A percentile compares a stretch with the other conserved stretches of the same genome.
phyloP scores from a whole-genome alignment of 495 filamentous ascomycete genomes.

The Baudoinia panamericana region DNA sequence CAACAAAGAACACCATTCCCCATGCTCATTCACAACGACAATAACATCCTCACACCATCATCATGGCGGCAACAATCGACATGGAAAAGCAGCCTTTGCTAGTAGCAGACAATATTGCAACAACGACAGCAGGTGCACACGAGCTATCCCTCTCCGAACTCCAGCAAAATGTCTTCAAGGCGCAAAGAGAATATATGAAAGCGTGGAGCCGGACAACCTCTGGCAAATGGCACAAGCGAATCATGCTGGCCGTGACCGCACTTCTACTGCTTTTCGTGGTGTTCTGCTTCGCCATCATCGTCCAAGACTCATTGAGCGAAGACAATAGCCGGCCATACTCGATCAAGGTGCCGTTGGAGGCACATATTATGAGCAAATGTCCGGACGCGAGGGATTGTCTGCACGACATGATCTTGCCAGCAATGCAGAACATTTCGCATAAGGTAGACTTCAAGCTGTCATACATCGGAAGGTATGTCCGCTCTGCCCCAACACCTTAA shows the following conservation, averaged over 20 bases:
- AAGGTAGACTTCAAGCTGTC: slow-evolving; percentile 87
- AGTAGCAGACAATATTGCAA: background rate
- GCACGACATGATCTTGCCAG: slow-evolving; percentile 64
- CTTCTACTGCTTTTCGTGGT: slow-evolving; percentile 7
- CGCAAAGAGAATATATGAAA: slow-evolving; percentile 16
- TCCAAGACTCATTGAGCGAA: slow-evolving; percentile 5
- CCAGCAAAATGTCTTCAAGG: slow-evolving; percentile 14
- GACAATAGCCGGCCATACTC: slow-evolving; percentile 2
- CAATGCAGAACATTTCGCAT: slow-evolving; percentile 65
- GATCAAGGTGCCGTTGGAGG: slow-evolving; percentile 58
- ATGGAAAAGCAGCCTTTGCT: slow-evolving; percentile 22
- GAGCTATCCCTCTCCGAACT: slow-evolving; percentile 15
- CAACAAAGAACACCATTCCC: background rate
- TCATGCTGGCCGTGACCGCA: slow-evolving; percentile 14
- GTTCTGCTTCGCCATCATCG: slow-evolving; percentile 15
- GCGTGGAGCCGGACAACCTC: slow-evolving; percentile 17
- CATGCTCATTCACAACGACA: background rate
- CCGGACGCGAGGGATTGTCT: slow-evolving; percentile 61
- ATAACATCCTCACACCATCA: too few species aligned
- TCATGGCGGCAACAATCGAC: slow-evolving; percentile 8
- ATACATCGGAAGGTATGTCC: slow-evolving; percentile 66
- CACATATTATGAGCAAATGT: slow-evolving; percentile 89
- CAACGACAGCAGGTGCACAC: background rate
- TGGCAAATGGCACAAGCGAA: slow-evolving; percentile 13
- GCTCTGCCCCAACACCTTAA: background rate